These are phyloP conservation scores for Mucor saturninus DNA, from an alignment of 371 early-diverging fungal species.

Conservation along the genomic window DNA sequence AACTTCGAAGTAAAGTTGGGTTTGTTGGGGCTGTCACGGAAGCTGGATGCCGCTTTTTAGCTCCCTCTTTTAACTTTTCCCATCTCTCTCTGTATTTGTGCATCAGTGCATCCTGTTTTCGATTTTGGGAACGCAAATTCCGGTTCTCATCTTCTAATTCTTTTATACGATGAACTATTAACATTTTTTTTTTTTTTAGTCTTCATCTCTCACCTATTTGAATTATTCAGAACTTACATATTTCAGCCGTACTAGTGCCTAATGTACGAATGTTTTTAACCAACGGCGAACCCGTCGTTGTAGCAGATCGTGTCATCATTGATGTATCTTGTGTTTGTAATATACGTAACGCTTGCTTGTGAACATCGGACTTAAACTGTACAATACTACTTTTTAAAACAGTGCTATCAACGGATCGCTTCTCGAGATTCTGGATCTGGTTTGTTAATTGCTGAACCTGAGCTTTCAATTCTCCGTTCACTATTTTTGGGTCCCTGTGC, in stretches of 20 bases:
- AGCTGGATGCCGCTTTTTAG: conserved; percentile 62
- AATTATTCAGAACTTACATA: conserved; percentile 7
- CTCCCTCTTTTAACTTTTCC: conserved; percentile 89
- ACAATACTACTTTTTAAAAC: conserved; percentile 77
- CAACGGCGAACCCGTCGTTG: conserved; percentile 1
- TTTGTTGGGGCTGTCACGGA: neutral
- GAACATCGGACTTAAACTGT: conserved; percentile 79
- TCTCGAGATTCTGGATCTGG: conserved; percentile 70
- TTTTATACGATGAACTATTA: conserved; percentile 37
- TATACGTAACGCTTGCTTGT: conserved; percentile 64
- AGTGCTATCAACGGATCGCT: conserved; percentile 75
- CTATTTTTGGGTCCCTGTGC: conserved; percentile 34
- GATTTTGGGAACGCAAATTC: conserved; percentile 50
- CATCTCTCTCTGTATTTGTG: conserved; percentile 84
- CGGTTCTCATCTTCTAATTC: conserved; percentile 66
- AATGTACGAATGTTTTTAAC: conserved; percentile 6
- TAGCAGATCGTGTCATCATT: conserved; percentile 31
- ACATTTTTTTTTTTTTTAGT: neutral
- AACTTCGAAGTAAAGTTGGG: conserved; percentile 14
- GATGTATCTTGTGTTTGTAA: conserved; percentile 47
- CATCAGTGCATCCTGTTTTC: conserved; percentile 61
- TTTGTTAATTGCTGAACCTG: conserved; percentile 65
- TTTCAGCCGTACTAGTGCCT: conserved; percentile 25
- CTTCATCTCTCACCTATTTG: neutral
- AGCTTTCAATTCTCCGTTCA: conserved; percentile 72